Evolutionary conservation across 2,329 filamentous ascomycete species (phyloP), one percentile per base, ranked within the genome.

Genomic region (Venturia pyrina): DNA sequence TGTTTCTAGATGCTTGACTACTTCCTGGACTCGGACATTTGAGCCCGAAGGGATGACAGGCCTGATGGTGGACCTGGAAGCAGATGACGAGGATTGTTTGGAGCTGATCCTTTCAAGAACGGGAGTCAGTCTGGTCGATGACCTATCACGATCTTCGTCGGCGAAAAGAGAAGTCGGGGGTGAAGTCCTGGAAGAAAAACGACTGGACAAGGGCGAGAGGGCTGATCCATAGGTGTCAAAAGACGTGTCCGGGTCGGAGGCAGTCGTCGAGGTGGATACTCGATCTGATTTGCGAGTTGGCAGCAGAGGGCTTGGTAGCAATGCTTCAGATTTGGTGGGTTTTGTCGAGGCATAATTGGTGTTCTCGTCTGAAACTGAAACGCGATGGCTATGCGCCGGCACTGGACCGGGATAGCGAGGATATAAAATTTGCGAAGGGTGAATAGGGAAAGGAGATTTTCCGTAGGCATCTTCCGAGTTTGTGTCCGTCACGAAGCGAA

Each of bases 401-500:
- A 68, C 74, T 48, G 46, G n/a, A 28, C 48, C 48, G 48, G 48
- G 48, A 74, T 66, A 72, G 73, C 68, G 64, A 34, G 75, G 74
- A 62, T 73, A 71, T 66, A 78, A 71, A 66, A 77, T 72, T 62
- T 78, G 76, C 65, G 76, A 75, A 62, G 76, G 71, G 68, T 75
- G 72, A 66, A 71, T 75, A 59, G 76, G 75, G 67, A 77, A 74
- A 65, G 76, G 76, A 64, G 71, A 73, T 71, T 77, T 78, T 62
- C 72, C 72, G 70, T 78, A 77, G 68, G 73, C 69, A 44, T 74
- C 70, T 48, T 74, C 69, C 46, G 72, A 68, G 21, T 70, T 72
- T 62, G 74, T 70, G 64, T 78, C 74, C 41, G 76, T 71, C 48
- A 78, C 75, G 67, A 78, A 73, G 69, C 76, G 75, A 59, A 78